Conservation (phyloP, 108 stramenopile species). For the Mayamaea pseudoterrestris region DNA sequence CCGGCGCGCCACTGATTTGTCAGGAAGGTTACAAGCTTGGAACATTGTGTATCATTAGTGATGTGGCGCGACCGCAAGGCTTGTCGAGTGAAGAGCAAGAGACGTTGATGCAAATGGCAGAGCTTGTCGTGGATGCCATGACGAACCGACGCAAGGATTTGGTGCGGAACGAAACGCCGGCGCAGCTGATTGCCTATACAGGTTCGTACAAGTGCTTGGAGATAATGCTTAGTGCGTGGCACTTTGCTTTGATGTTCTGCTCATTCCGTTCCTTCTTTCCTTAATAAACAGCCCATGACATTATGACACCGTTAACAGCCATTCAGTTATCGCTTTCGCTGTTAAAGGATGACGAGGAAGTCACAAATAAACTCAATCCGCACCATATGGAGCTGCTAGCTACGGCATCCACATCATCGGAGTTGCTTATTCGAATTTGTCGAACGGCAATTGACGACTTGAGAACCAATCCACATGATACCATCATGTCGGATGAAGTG, state of each 20-base stretch:
- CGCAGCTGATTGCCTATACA: slow-evolving; percentile 50
- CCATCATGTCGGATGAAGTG: not conserved
- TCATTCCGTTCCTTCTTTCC: too few relatives aligned
- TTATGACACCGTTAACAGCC: slow-evolving; percentile 65
- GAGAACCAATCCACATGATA: slow-evolving; percentile 4
- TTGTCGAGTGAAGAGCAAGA: slow-evolving; percentile 45
- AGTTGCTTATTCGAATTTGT: slow-evolving; percentile 59
- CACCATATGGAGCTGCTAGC: slow-evolving; percentile 46
- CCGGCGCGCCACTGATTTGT: slow-evolving; percentile 40
- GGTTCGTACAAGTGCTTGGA: too few relatives aligned
- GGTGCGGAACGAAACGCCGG: slow-evolving; percentile 21
- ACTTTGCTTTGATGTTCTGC: too few relatives aligned
- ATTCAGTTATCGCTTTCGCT: slow-evolving; percentile 47
- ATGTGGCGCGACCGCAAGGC: slow-evolving; percentile 19
- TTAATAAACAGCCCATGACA: slow-evolving; percentile 62
- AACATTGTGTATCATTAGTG: slow-evolving; percentile 62
- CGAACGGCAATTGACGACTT: slow-evolving; percentile 51
- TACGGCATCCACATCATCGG: slow-evolving; percentile 31
- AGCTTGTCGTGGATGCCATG: slow-evolving; percentile 43
- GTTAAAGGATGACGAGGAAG: slow-evolving; percentile 37
- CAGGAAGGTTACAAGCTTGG: slow-evolving; percentile 69
- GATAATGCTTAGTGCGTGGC: too few relatives aligned
- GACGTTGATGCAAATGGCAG: slow-evolving; percentile 43
- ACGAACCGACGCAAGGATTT: slow-evolving; percentile 26
- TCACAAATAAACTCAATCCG: slow-evolving; percentile 17